Percentiles rank a stretch among this genome's conserved stretches.
These are phyloP conservation scores for Lasiodiplodia sp. DNA, from an alignment of 2,329 filamentous ascomycete genomes.

Conservation along the genomic window DNA sequence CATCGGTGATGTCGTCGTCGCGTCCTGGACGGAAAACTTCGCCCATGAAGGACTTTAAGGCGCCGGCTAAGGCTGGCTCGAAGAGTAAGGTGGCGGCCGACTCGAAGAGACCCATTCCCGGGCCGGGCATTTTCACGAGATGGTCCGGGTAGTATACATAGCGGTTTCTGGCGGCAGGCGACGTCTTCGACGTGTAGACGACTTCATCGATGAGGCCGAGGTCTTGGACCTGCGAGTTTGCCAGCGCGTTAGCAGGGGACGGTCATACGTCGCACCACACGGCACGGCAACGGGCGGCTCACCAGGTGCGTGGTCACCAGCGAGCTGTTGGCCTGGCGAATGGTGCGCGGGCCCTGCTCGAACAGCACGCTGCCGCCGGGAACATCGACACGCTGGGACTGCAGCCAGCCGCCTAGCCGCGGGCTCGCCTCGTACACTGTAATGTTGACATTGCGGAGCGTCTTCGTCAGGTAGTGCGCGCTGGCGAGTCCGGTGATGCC, in stretches of 20 bases:
- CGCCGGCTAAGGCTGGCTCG: slow-evolving; percentile 65
- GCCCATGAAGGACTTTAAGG: slow-evolving; percentile 40
- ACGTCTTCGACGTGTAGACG: slow-evolving; percentile 58
- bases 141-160: slow-evolving; percentile 91
- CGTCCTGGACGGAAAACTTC: slow-evolving; percentile 41
- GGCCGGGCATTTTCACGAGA: slow-evolving; percentile 67
- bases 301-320: slow-evolving; percentile 76
- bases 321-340: slow-evolving; percentile 68
- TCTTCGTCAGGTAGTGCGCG: slow-evolving; percentile 74
- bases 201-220: slow-evolving; percentile 66
- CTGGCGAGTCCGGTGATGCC: slow-evolving; percentile 61
- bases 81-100: slow-evolving; percentile 49
- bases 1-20: slow-evolving; percentile 60
- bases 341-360: slow-evolving; percentile 82
- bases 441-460: slow-evolving; percentile 73
- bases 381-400: slow-evolving; percentile 69
- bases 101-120: slow-evolving; percentile 31
- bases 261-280: neutral
- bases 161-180: slow-evolving; percentile 67
- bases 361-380: slow-evolving; percentile 73
- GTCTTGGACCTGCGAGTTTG: slow-evolving; percentile 40
- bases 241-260: slow-evolving; percentile 2
- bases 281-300: slow-evolving; percentile 39
- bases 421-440: slow-evolving; percentile 79
- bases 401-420: slow-evolving; percentile 83